phyloP scores from a whole-genome alignment of 2,329 filamentous ascomycete genomes.

The Septoria petroselini region DNA sequence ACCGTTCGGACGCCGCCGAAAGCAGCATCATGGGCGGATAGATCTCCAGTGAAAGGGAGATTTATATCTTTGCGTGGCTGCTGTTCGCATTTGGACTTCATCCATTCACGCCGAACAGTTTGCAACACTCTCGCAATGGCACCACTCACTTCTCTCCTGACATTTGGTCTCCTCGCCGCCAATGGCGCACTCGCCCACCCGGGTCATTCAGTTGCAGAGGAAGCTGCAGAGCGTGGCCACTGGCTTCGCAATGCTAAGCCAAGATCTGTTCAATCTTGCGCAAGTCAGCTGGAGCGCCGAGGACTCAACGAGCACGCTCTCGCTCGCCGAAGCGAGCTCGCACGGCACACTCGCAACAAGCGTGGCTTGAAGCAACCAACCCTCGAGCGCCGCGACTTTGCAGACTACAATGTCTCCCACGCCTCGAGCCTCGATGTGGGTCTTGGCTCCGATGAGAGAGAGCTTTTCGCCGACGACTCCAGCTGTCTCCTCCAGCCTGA shows the following conservation, averaged over 20 bases:
- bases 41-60: not conserved
- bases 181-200: slow-evolving; percentile 26
- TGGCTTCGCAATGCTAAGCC: slow-evolving; percentile 25
- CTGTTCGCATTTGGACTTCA: not conserved
- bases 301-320: slow-evolving; percentile 24
- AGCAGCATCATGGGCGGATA: too few relatives aligned
- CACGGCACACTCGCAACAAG: slow-evolving; percentile 22
- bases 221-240: slow-evolving; percentile 26
- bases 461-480: slow-evolving; percentile 28
- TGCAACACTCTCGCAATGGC: slow-evolving; percentile 15
- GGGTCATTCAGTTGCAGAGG: slow-evolving; percentile 25
- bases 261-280: slow-evolving; percentile 26
- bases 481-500: slow-evolving; percentile 33
- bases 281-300: slow-evolving; percentile 22
- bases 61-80: not conserved
- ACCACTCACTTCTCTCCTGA: slow-evolving; percentile 18
- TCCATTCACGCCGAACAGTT: not conserved
- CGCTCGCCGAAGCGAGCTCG: slow-evolving; percentile 26
- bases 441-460: slow-evolving; percentile 25
- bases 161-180: slow-evolving; percentile 16
- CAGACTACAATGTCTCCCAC: slow-evolving; percentile 27
- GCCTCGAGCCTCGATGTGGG: slow-evolving; percentile 21
- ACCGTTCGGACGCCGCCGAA: not conserved
- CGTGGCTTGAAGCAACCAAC: slow-evolving; percentile 18
- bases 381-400: slow-evolving; percentile 26